Percentiles rank a stretch among this genome's conserved stretches.
These are phyloP conservation scores for Cryptococcus sp. DNA, from an alignment of 1,284 basidiomycete genomes.

Conservation along the genomic window DNA sequence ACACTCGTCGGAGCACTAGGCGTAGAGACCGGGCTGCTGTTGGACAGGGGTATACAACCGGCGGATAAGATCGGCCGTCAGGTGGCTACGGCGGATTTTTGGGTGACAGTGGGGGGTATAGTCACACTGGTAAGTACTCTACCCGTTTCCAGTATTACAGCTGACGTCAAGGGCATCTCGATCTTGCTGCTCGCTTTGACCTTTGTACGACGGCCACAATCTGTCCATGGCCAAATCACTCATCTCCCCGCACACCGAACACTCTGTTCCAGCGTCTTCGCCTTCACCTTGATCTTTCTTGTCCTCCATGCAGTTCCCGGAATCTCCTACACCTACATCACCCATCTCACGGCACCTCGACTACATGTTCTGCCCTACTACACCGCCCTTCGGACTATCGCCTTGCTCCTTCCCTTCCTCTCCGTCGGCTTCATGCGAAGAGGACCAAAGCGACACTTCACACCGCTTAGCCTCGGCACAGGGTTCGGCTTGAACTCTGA, in stretches of 20 bases:
- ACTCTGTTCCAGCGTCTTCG: conserved; percentile 16
- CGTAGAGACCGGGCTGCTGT: background rate
- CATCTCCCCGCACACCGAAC: conserved; percentile 14
- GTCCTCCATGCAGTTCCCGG: conserved; percentile 23
- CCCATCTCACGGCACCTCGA: conserved; percentile 12
- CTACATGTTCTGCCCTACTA: conserved; percentile 2
- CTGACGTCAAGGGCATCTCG: background rate
- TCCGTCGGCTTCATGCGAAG: conserved; percentile 33
- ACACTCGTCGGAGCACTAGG: background rate
- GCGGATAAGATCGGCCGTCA: background rate
- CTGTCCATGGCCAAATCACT: background rate
- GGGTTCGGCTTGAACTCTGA: conserved; percentile 32
- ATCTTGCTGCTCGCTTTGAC: background rate
- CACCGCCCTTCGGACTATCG: conserved; percentile 5
- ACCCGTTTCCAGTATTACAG: background rate
- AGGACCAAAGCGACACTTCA: conserved; percentile 33
- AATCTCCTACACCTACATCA: conserved; percentile 26
- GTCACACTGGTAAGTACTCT: background rate
- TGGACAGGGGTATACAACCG: background rate
- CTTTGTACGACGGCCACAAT: background rate
- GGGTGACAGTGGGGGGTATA: background rate
- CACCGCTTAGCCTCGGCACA: conserved; percentile 27
- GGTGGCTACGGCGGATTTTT: background rate
- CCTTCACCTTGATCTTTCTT: conserved; percentile 11
- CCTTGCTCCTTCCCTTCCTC: conserved; percentile 11